Evolutionary conservation across 805 yeast genomes (phyloP), one percentile per base, ranked within the genome.

Genomic region (Candida khao-thaluensis): DNA sequence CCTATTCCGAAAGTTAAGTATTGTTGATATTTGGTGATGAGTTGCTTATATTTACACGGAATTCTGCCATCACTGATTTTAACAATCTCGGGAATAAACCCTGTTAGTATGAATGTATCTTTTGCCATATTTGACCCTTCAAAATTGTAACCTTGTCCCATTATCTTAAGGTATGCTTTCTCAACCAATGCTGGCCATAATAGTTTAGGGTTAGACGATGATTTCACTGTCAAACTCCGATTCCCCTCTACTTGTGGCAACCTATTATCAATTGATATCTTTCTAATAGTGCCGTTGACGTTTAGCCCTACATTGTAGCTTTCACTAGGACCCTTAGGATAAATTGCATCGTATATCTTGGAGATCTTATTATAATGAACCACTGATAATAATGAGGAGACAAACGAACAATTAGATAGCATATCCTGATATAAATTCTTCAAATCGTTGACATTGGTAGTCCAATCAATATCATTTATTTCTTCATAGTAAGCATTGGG

Each of bases 171-270:
- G 51, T 77, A 84, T 0, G 95, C 93, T 50, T 84, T 81, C 56
- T 89, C 96, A 1, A 85, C 47, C n/a, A 86, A 48, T 0, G 86
- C 83, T 0, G 90, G 90, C 85, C 88, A 81, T 4, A 57, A 48
- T 2, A 76, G 47, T 1, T 45, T 23, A 3, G 49, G 54, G 41
- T 66, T 59, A 2, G 62, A 39, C 3, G 48, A 41, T 3, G 78
- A 73, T 15, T 59, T 54, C 8, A 73, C 68, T 18, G 61, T 59
- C 21, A 71, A 45, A 34, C 49, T 55, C 26, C 33, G 30, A 7
- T 23, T 7, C 7, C 15, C 22, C 7, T 24, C 37, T 11, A 60
- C 43, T 9, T 50, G 26, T 1, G 87, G 83, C 3, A 79, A 57
- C 18, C 45, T 45, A 43, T 73, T 74, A 31, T 75, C 75, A 1